Conservation (phyloP, 805 yeast genomes). For the Schwanniomyces vanrijiae region DNA sequence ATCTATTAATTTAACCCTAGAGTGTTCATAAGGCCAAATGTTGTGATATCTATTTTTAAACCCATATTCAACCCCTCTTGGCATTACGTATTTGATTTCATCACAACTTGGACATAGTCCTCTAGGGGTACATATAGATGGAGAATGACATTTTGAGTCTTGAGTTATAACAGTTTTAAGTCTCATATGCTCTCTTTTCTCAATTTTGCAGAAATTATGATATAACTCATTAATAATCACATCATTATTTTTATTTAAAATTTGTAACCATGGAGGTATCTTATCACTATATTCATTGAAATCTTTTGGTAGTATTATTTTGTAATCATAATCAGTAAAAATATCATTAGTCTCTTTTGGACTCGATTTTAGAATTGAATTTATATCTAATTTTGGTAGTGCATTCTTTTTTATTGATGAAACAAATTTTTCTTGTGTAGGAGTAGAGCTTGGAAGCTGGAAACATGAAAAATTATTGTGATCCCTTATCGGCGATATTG, state of each 20-base stretch:
- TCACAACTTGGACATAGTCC: constrained; percentile 45
- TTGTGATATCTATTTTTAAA: constrained; percentile 46
- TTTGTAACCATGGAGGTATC: constrained; percentile 36
- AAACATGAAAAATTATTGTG: constrained; percentile 34
- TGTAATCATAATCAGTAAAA: constrained; percentile 14
- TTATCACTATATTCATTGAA: constrained; percentile 10
- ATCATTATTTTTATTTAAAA: constrained; percentile 17
- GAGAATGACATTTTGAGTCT: constrained; percentile 11
- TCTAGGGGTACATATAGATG: constrained; percentile 36
- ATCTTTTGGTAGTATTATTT: constrained; percentile 21
- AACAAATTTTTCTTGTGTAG: constrained; percentile 34
- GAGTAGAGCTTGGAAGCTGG: constrained; percentile 41
- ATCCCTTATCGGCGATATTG: constrained; percentile 2
- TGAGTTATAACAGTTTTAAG: constrained; percentile 31
- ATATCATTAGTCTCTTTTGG: not conserved
- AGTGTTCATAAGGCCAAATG: constrained; percentile 51
- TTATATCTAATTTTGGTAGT: constrained; percentile 23
- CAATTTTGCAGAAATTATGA: constrained; percentile 36
- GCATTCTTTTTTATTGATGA: constrained; percentile 35
- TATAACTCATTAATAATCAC: constrained; percentile 24
- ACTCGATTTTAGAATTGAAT: not conserved
- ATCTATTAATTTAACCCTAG: constrained; percentile 36
- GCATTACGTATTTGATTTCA: constrained; percentile 35
- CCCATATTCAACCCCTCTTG: constrained; percentile 46
- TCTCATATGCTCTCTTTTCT: constrained; percentile 37